Evolutionary conservation across 2,329 filamentous ascomycete species (phyloP).

Genomic region (Aspergillus sp.): DNA sequence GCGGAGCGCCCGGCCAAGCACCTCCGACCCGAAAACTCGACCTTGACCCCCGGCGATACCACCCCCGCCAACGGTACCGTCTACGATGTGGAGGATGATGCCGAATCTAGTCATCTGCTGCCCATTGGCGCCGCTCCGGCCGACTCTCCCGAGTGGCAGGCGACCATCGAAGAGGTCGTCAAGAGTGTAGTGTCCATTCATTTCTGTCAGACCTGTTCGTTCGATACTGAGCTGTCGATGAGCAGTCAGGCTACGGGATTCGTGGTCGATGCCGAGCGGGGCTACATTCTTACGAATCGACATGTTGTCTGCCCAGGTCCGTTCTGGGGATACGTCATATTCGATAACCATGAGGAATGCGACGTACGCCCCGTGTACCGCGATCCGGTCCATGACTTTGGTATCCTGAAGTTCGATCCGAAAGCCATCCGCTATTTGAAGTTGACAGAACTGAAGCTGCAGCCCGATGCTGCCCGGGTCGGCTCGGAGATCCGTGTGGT

Average conservation of each 20-base stretch:
- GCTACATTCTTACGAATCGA: constrained; percentile 83
- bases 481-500: constrained; percentile 95
- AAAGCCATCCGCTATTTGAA: constrained; percentile 97
- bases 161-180: constrained; percentile 90
- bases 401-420: constrained; percentile 93
- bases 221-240: constrained; percentile 93
- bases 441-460: constrained; percentile 72
- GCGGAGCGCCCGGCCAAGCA: constrained; percentile 57
- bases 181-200: constrained; percentile 97
- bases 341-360: constrained; percentile 96
- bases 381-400: constrained; percentile 97
- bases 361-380: constrained; percentile 96
- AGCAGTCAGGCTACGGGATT: constrained; percentile 97
- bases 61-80: constrained; percentile 45
- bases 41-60: constrained; percentile 40
- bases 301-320: constrained; percentile 95
- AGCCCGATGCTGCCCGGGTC: constrained; percentile 81
- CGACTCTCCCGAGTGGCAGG: constrained; percentile 88
- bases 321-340: constrained; percentile 97
- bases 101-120: constrained; percentile 46
- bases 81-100: constrained; percentile 46
- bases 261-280: constrained; percentile 90
- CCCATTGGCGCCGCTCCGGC: constrained; percentile 50
- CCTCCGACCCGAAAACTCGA: constrained; percentile 48
- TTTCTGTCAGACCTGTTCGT: constrained; percentile 96